A percentile compares a stretch with the other conserved stretches of the same genome.
phyloP scores from a whole-genome alignment of 2,329 filamentous ascomycete species.

The Cadophora malorum region DNA sequence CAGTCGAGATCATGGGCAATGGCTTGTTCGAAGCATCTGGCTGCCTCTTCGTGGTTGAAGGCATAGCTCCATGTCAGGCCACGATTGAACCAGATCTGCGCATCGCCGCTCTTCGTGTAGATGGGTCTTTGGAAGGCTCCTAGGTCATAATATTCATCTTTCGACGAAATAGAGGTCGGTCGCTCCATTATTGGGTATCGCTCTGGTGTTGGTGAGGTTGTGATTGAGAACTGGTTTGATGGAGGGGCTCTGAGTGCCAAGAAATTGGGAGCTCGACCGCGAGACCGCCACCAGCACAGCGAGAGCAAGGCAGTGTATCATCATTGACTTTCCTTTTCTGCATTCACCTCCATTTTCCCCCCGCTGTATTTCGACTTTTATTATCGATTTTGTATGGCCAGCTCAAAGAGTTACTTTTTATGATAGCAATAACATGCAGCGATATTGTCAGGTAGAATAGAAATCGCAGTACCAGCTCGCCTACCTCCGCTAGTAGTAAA shows the following conservation, averaged over 20 bases:
- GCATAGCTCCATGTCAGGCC: constrained; percentile 76
- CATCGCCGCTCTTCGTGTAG: constrained; percentile 56
- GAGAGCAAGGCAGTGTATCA: no score
- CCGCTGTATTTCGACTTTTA: no score
- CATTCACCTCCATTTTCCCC: no score
- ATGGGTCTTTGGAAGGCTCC: constrained; percentile 63
- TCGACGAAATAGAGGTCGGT: neutral
- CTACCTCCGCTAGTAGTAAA: neutral
- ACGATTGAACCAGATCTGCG: constrained; percentile 73
- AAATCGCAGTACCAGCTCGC: neutral
- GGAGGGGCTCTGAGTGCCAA: neutral
- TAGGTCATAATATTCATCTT: constrained; percentile 52
- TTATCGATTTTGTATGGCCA: no score
- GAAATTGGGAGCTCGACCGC: neutral
- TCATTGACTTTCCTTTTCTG: no score
- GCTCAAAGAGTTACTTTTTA: no score
- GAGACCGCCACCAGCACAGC: no score
- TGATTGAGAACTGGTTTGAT: neutral
- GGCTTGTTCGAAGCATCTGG: constrained; percentile 67
- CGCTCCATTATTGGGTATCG: neutral
- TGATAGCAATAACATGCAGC: no score
- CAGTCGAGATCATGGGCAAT: constrained; percentile 59
- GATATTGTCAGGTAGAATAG: neutral
- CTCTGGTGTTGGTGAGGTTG: neutral
- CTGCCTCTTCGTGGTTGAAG: constrained; percentile 79